Evolutionary conservation across 1,284 basidiomycete species (phyloP), one percentile per base, ranked within the genome.

Genomic region (Melampsora americana): DNA sequence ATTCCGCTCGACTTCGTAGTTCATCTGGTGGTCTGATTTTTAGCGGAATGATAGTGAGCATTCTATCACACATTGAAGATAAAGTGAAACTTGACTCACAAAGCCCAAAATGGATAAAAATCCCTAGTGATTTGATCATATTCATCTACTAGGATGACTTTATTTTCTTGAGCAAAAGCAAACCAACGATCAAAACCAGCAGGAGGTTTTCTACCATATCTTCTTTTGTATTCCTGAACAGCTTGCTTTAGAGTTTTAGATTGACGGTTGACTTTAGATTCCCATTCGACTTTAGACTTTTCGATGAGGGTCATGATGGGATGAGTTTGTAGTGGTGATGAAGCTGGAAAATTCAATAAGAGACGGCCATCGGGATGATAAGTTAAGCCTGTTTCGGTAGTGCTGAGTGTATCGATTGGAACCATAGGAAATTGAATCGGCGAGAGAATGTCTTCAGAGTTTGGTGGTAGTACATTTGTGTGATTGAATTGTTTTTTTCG

Each of bases 191-290:
- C 72, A 60, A 75, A 75, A 2, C 72, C 72, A 59, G 53, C 66
- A 18, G 72, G 72, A 16, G 72, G 72, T 20, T 67, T 39, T 80
- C 75, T 77, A 78, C 80, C 81, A 81, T 85, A 85, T 66, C 83
- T 80, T 68, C 80, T 79, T 69, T 82, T 81, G 79, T 86, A 86
- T 78, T 83, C 83, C 59, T 81, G 77, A 3, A 84, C 85, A 9
- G 85, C 85, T 78, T 86, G 82, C 62, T 84, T 83, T 39, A 86
- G 79, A 18, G 84, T 84, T 79, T 81, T 83, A 77, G 83, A 84
- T 82, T 86, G 85, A 75, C 80, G 78, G 16, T 81, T 77, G 18
- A 86, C 74, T 79, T 83, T 82, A 14, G 80, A 77, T 60, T 83
- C 81, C 85, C 85, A 86, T 69, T 84, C 83, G 16, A 79, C 68